Conservation (phyloP, 1,284 basidiomycete genomes). For the Fomitopsis betulina region DNA sequence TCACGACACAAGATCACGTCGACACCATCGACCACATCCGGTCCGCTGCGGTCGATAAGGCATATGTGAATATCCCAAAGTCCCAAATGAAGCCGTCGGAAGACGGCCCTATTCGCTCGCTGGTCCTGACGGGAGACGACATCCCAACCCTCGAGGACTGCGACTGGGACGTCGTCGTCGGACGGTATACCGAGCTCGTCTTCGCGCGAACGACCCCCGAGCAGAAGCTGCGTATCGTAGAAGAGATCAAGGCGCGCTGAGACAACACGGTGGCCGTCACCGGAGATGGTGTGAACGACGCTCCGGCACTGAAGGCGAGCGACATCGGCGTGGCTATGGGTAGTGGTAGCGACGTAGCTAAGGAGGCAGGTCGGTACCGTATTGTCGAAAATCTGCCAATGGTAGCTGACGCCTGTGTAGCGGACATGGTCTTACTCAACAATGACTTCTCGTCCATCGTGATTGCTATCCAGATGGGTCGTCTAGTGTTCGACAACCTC, state of each 20-base stretch:
- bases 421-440: slow-evolving; percentile 45
- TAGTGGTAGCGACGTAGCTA: slow-evolving; percentile 45
- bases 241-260: slow-evolving; percentile 46
- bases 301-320: slow-evolving; percentile 54
- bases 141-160: slow-evolving; percentile 40
- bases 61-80: slow-evolving; percentile 14
- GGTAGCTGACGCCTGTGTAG: slow-evolving; percentile 18
- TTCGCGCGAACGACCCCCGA: slow-evolving; percentile 74
- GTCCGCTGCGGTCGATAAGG: slow-evolving; percentile 9
- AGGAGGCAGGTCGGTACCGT: slow-evolving; percentile 33
- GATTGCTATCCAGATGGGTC: slow-evolving; percentile 47
- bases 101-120: slow-evolving; percentile 27
- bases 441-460: slow-evolving; percentile 47
- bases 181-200: slow-evolving; percentile 62
- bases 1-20: slow-evolving; percentile 45
- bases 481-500: slow-evolving; percentile 70
- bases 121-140: slow-evolving; percentile 50
- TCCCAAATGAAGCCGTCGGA: slow-evolving; percentile 25
- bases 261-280: slow-evolving; percentile 51
- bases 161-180: slow-evolving; percentile 42
- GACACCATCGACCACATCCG: slow-evolving; percentile 37
- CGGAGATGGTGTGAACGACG: slow-evolving; percentile 71
- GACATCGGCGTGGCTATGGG: slow-evolving; percentile 57
- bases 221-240: slow-evolving; percentile 69
- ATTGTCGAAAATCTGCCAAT: not conserved